Percentiles rank a stretch among this genome's conserved stretches.
These are phyloP conservation scores for Eruca vesicaria DNA, from an alignment of 441 rosid genomes.

Conservation along the genomic window DNA sequence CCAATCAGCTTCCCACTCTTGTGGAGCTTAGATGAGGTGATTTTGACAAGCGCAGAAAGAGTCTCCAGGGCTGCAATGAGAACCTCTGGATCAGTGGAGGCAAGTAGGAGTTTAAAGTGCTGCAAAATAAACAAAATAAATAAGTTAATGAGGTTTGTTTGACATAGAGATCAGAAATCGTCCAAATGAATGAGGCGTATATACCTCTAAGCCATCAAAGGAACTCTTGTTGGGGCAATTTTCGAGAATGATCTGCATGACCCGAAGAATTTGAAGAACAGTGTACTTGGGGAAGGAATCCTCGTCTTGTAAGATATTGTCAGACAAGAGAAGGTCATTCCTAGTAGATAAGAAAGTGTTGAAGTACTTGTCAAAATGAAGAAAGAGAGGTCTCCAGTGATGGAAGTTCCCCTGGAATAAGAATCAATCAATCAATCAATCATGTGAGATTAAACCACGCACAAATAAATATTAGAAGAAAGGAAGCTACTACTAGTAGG, in stretches of 20 bases:
- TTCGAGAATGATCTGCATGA: conserved; percentile 90
- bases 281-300: conserved; percentile 78
- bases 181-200: neutral
- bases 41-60: conserved; percentile 84
- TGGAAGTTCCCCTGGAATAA: conserved; percentile 88
- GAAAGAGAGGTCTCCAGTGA: conserved; percentile 98
- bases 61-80: conserved; percentile 90
- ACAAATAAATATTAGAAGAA: neutral
- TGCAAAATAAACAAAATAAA: conserved; percentile 33
- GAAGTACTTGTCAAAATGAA: conserved; percentile 90
- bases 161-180: no score
- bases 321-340: conserved; percentile 80
- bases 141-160: no score
- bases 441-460: conserved; percentile 29
- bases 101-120: conserved; percentile 93
- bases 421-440: conserved; percentile 17
- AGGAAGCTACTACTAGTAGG: neutral
- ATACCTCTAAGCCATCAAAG: conserved; percentile 95
- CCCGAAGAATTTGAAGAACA: conserved; percentile 85
- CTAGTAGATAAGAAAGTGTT: conserved; percentile 79
- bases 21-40: conserved; percentile 88
- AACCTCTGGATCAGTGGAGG: conserved; percentile 96
- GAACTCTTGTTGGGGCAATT: conserved; percentile 92
- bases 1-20: conserved; percentile 86
- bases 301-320: conserved; percentile 63